These are phyloP conservation scores for Penicillium taxi DNA, from an alignment of 495 filamentous ascomycete genomes.

Conservation along the genomic window DNA sequence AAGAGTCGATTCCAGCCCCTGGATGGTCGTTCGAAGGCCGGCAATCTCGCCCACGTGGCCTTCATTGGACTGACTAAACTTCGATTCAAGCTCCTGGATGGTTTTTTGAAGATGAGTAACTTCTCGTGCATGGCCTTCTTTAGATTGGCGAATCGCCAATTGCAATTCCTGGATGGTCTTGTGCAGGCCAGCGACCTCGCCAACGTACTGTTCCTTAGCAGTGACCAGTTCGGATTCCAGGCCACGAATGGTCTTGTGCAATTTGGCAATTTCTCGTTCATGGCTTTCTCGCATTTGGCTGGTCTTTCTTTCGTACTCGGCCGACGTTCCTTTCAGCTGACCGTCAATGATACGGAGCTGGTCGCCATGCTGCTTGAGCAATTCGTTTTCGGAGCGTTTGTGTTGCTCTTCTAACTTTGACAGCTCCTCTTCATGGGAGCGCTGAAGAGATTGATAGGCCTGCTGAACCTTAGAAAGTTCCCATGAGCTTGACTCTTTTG, in stretches of 20 bases:
- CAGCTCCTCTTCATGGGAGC: slow-evolving; percentile 55
- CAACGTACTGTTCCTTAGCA: slow-evolving; percentile 41
- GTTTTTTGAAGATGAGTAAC: slow-evolving; percentile 49
- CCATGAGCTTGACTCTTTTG: slow-evolving; percentile 56
- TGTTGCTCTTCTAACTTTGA: slow-evolving; percentile 42
- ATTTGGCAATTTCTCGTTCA: slow-evolving; percentile 55
- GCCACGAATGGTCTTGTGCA: slow-evolving; percentile 50
- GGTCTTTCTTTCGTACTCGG: slow-evolving; percentile 42
- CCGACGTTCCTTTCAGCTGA: slow-evolving; percentile 41
- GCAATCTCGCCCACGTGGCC: slow-evolving; percentile 54
- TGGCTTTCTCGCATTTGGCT: slow-evolving; percentile 42
- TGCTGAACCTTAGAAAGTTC: slow-evolving; percentile 61
- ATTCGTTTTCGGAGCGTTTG: slow-evolving; percentile 33
- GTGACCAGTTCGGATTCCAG: slow-evolving; percentile 56
- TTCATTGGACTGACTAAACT: slow-evolving; percentile 46
- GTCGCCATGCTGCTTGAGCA: slow-evolving; percentile 41
- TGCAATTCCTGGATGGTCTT: slow-evolving; percentile 48
- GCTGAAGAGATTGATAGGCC: slow-evolving; percentile 64
- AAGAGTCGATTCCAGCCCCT: slow-evolving; percentile 48
- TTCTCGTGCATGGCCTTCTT: slow-evolving; percentile 45
- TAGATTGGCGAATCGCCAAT: slow-evolving; percentile 47
- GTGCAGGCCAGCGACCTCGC: slow-evolving; percentile 50
- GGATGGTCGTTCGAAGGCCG: slow-evolving; percentile 47
- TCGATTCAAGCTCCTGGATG: slow-evolving; percentile 48
- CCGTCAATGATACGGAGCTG: slow-evolving; percentile 41